phyloP scores from a whole-genome alignment of 768 basidiomycete species.

The Ramaria sp. region DNA sequence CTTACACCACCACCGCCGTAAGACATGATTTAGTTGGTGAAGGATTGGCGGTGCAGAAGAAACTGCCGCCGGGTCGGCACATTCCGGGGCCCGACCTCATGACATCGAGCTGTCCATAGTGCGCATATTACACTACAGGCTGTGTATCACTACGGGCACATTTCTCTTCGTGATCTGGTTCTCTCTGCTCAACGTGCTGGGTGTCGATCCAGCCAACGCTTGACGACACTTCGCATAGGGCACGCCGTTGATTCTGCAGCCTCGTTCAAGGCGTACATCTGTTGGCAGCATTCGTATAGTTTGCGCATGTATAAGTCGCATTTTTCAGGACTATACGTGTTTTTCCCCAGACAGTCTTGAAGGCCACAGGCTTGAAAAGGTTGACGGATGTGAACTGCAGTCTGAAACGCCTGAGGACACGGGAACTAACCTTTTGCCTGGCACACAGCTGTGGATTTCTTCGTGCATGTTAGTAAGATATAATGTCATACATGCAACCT shows the following conservation, averaged over 20 bases:
- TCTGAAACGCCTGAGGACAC: not conserved
- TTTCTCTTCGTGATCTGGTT: not conserved
- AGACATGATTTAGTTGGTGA: not conserved
- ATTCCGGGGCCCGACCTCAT: too few species aligned
- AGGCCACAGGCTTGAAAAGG: slow-evolving; percentile 47
- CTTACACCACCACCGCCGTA: slow-evolving; percentile 1
- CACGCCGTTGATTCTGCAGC: slow-evolving; percentile 49
- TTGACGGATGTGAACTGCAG: not conserved
- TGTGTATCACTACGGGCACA: too few species aligned
- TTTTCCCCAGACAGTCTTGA: slow-evolving; percentile 50
- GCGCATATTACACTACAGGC: too few species aligned
- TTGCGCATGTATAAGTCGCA: slow-evolving; percentile 41
- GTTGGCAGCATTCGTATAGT: slow-evolving; percentile 53
- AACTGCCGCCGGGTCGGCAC: not conserved
- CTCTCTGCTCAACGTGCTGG: slow-evolving; percentile 14
- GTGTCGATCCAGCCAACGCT: slow-evolving; percentile 50
- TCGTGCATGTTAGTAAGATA: too few species aligned
- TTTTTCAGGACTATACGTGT: slow-evolving; percentile 55
- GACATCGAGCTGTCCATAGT: too few species aligned
- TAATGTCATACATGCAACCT: too few species aligned
- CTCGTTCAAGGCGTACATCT: slow-evolving; percentile 39
- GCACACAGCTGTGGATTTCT: not conserved
- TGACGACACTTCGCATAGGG: slow-evolving; percentile 41
- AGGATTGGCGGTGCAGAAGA: not conserved
- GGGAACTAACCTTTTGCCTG: not conserved